These are phyloP conservation scores for Lanzia echinophila DNA, from an alignment of 2,329 filamentous ascomycete species.

Conservation along the genomic window DNA sequence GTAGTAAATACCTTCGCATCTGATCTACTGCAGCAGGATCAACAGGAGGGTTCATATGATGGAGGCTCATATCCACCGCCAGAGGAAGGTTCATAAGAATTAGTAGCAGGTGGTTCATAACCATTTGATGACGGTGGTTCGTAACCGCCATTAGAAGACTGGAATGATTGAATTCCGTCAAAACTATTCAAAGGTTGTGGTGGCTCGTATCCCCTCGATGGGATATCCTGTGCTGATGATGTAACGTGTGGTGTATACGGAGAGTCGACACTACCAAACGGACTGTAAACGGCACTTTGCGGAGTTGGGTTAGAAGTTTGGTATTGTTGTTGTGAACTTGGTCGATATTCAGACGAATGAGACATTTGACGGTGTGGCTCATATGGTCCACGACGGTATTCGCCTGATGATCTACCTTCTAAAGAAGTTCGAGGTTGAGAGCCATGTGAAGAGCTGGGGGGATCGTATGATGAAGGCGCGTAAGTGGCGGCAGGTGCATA, in stretches of 20 bases:
- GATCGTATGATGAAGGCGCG: conserved; percentile 19
- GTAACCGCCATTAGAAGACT: conserved; percentile 14
- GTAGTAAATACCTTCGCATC: conserved; percentile 65
- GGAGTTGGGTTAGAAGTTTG: conserved; percentile 26
- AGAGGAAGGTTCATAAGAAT: conserved; percentile 26
- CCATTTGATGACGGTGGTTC: conserved; percentile 20
- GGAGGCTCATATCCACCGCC: conserved; percentile 36
- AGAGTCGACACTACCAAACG: conserved; percentile 13
- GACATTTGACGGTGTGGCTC: conserved; percentile 38
- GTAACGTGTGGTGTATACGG: conserved; percentile 3
- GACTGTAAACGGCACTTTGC: conserved; percentile 17
- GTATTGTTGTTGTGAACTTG: conserved; percentile 22
- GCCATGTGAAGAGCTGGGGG: conserved; percentile 21
- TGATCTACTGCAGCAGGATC: conserved; percentile 64
- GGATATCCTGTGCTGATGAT: neutral
- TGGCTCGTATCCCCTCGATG: conserved; percentile 6
- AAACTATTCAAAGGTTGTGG: conserved; percentile 19
- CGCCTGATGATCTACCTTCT: conserved; percentile 39
- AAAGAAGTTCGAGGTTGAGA: conserved; percentile 36
- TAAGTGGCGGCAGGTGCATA: conserved; percentile 29
- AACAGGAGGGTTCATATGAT: conserved; percentile 55
- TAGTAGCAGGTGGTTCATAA: conserved; percentile 23
- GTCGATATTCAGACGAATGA: conserved; percentile 34
- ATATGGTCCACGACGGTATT: conserved; percentile 35
- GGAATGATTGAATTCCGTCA: conserved; percentile 10